Conservation (phyloP, 345 rosid species). For the Sapria himalayana region DNA sequence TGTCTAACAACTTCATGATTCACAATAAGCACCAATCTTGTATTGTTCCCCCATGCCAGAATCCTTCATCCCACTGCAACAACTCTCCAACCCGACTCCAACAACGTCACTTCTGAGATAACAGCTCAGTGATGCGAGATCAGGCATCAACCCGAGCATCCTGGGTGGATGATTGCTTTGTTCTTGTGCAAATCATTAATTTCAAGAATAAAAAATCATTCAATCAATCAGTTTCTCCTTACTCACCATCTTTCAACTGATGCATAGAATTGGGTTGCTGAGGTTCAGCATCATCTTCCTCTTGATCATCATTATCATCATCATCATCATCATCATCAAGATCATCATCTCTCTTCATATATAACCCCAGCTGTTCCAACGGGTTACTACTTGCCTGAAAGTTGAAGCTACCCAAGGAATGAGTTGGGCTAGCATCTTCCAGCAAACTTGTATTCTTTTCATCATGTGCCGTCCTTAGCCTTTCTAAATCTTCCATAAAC, state of each 20-base stretch:
- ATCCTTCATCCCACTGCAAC: neutral
- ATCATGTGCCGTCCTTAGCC: constrained; percentile 34
- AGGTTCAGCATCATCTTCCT: constrained; percentile 42
- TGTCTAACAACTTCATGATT: no score
- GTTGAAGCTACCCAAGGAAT: constrained; percentile 50
- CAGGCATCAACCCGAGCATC: neutral
- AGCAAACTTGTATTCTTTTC: constrained; percentile 26
- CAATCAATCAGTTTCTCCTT: constrained; percentile 65
- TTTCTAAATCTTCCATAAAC: constrained; percentile 68
- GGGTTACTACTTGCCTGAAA: constrained; percentile 51
- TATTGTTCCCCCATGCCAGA: constrained; percentile 1
- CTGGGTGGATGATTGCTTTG: neutral
- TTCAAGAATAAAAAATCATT: neutral
- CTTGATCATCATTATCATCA: constrained; percentile 24
- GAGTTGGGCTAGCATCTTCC: constrained; percentile 38
- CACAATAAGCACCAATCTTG: no score
- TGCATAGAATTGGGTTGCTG: constrained; percentile 13
- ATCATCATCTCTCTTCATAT: constrained; percentile 50
- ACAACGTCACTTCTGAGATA: neutral
- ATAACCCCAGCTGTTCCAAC: constrained; percentile 59
- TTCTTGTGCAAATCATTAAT: neutral
- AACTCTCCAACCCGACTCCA: neutral
- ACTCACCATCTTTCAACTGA: constrained; percentile 33
- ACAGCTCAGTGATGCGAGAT: neutral
- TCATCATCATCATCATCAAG: constrained; percentile 27